phyloP scores from a whole-genome alignment of 805 yeast species.

The Metschnikowia picachoensis region DNA sequence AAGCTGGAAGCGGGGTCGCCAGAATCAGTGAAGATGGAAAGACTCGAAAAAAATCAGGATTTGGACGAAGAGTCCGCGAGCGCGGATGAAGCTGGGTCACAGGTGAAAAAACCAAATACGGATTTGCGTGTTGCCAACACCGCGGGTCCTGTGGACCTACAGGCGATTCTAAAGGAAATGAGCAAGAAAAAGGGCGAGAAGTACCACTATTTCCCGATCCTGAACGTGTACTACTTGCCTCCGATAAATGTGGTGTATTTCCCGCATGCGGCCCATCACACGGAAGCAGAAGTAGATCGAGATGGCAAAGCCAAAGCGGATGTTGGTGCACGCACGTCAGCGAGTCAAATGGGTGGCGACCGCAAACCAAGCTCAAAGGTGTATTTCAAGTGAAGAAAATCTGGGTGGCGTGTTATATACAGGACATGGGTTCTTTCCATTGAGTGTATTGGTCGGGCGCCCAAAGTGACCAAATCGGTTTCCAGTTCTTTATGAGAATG shows the following conservation, averaged over 20 bases:
- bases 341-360: slow-evolving; percentile 1
- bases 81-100: background rate
- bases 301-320: background rate
- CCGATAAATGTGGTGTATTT: slow-evolving; percentile 54
- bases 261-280: slow-evolving; percentile 51
- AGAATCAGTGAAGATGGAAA: background rate
- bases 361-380: slow-evolving; percentile 10
- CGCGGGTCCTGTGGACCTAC: slow-evolving; percentile 6
- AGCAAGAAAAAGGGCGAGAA: slow-evolving; percentile 6
- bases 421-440: no score
- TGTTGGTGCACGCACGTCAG: background rate
- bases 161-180: slow-evolving; percentile 8
- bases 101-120: background rate
- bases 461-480: no score
- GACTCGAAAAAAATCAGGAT: background rate
- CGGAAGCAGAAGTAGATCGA: background rate
- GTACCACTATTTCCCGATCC: slow-evolving; percentile 50
- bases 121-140: background rate
- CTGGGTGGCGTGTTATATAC: background rate
- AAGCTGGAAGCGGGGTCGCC: slow-evolving; percentile 1
- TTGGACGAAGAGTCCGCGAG: background rate
- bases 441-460: no score
- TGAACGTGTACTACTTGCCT: slow-evolving; percentile 48
- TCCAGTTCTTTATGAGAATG: no score
- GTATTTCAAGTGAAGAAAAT: slow-evolving; percentile 9